A percentile compares a stretch with the other conserved stretches of the same genome.
Conservation (phyloP, 169 alveolate species). For the Theileria equi region DNA sequence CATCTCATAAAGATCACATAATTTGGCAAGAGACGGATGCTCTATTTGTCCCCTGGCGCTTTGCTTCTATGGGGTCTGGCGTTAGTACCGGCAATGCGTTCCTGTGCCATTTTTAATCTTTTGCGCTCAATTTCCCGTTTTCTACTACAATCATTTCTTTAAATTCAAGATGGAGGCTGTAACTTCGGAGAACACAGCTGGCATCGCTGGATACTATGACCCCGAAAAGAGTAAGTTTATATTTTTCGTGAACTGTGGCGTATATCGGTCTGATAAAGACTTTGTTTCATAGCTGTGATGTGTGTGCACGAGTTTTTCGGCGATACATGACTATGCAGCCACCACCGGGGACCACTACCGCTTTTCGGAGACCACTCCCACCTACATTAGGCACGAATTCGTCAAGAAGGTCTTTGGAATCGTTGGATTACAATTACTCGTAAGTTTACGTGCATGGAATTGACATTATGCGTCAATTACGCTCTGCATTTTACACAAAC, state of each 20-base stretch:
- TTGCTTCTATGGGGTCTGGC: background rate
- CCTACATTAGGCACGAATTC: constrained; percentile 79
- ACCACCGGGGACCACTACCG: constrained; percentile 47
- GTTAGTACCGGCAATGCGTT: background rate
- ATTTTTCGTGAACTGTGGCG: background rate
- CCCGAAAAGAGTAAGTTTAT: constrained; percentile 54
- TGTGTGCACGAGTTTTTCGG: background rate
- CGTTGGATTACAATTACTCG: constrained; percentile 69
- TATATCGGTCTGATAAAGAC: background rate
- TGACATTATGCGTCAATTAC: constrained; percentile 8
- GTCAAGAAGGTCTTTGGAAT: constrained; percentile 79
- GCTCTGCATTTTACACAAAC: background rate
- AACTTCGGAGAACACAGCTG: background rate
- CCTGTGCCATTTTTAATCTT: background rate
- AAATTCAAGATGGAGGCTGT: constrained; percentile 5
- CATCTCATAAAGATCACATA: background rate
- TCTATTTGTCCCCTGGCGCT: background rate
- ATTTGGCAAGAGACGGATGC: background rate
- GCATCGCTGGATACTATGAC: constrained; percentile 41
- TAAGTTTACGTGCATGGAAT: constrained; percentile 60
- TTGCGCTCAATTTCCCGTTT: background rate
- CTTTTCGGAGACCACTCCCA: constrained; percentile 65
- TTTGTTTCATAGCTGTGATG: background rate
- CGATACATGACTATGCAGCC: background rate
- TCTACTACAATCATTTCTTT: background rate